phyloP scores from a whole-genome alignment of 371 early-diverging fungal genomes.

The Rhizomucor miehei region DNA sequence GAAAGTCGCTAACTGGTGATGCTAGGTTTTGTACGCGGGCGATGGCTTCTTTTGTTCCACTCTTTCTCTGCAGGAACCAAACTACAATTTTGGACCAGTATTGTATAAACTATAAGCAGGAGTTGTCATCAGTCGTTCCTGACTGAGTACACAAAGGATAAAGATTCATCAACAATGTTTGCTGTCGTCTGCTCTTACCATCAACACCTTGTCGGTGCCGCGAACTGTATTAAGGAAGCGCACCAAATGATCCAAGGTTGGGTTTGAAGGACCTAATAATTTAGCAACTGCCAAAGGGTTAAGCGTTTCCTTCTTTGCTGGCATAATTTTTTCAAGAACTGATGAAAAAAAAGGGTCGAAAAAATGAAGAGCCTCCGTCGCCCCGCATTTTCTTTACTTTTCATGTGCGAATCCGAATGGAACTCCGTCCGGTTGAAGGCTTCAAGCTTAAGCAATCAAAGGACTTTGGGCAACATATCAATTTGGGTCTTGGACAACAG shows the following conservation, averaged over 20 bases:
- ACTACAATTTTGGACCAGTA: conserved; percentile 88
- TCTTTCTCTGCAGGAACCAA: conserved; percentile 60
- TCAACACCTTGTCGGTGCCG: conserved; percentile 93
- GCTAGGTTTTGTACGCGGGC: conserved; percentile 75
- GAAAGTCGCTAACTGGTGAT: conserved; percentile 83
- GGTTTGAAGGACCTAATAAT: conserved; percentile 45
- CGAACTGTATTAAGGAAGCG: conserved; percentile 73
- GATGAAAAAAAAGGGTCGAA: neutral
- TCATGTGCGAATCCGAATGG: no score
- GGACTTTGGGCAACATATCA: no score
- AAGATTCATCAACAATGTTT: no score
- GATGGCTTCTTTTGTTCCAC: conserved; percentile 41
- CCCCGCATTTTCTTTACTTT: no score
- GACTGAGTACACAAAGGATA: neutral
- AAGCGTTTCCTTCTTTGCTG: conserved; percentile 8
- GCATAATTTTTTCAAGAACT: neutral
- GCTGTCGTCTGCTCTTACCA: conserved; percentile 59
- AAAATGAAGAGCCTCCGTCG: neutral
- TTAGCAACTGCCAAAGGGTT: conserved; percentile 48
- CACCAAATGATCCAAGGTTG: conserved; percentile 69
- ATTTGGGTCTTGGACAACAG: no score
- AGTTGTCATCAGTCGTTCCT: neutral
- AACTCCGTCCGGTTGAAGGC: no score
- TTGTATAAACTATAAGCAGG: conserved; percentile 69
- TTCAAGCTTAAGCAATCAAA: no score